These are phyloP conservation scores for Boletus calvinii DNA, from an alignment of 1,284 basidiomycete genomes.

Conservation along the genomic window DNA sequence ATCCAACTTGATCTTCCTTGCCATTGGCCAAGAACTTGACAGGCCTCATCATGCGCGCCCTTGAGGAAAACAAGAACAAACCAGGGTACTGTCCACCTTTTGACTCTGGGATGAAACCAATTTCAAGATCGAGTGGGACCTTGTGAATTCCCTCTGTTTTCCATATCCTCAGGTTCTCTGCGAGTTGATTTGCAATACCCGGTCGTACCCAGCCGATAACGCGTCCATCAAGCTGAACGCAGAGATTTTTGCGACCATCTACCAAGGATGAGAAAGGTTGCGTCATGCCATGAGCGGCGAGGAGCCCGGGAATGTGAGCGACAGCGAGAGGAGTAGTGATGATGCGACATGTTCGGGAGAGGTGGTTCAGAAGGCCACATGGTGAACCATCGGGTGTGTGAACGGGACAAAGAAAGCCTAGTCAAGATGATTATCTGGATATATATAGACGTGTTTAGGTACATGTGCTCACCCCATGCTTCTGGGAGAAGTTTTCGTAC, in stretches of 20 bases:
- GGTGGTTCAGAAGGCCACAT: conserved; percentile 96
- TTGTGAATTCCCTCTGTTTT: conserved; percentile 88
- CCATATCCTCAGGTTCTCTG: conserved; percentile 85
- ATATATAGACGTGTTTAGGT: background rate
- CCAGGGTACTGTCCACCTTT: conserved; percentile 97
- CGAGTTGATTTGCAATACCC: conserved; percentile 75
- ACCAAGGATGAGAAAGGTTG: conserved; percentile 79
- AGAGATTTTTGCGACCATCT: conserved; percentile 80
- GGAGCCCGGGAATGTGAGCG: conserved; percentile 78
- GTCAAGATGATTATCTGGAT: conserved; percentile 10
- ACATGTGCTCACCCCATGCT: conserved; percentile 79
- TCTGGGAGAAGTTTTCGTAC: conserved; percentile 97
- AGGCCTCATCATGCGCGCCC: conserved; percentile 96
- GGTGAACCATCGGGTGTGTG: conserved; percentile 99
- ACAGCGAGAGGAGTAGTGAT: conserved; percentile 79
- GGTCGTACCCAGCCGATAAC: conserved; percentile 95
- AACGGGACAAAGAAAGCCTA: conserved; percentile 96
- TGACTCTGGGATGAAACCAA: conserved; percentile 88
- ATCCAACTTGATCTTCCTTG: conserved; percentile 86
- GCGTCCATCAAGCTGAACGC: conserved; percentile 92
- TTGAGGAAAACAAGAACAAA: conserved; percentile 88
- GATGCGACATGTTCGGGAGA: conserved; percentile 92
- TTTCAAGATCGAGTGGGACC: conserved; percentile 93
- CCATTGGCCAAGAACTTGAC: conserved; percentile 91
- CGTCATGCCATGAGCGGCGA: conserved; percentile 93